Conservation (phyloP, 371 early-diverging fungal genomes). For the Nematocida displodere region DNA sequence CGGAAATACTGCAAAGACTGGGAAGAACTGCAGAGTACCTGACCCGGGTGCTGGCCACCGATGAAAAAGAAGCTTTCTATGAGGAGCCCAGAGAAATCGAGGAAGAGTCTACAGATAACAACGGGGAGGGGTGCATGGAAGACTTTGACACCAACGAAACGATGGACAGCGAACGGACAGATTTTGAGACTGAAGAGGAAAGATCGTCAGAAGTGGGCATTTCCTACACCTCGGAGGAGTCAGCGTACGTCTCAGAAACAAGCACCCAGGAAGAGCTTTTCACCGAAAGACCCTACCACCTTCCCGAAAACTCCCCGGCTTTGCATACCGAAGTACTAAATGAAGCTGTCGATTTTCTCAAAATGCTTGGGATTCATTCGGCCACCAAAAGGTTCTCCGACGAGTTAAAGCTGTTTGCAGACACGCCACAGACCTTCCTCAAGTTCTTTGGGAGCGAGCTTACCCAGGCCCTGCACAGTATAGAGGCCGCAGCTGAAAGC, state of each 20-base stretch:
- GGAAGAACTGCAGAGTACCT: conserved; percentile 17
- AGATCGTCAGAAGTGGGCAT: conserved; percentile 1
- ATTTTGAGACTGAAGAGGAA: conserved; percentile 17
- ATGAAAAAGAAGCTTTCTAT: conserved; percentile 41
- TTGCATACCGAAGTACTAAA: neutral
- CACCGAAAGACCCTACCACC: neutral
- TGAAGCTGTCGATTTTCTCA: neutral
- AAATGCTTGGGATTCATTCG: neutral
- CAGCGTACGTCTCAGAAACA: neutral
- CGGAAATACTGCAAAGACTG: neutral
- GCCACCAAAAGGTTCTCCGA: neutral
- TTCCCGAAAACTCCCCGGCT: neutral
- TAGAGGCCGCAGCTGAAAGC: neutral
- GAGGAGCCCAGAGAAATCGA: conserved; percentile 19
- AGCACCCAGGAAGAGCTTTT: neutral
- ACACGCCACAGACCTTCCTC: neutral
- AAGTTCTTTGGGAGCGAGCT: too few species aligned
- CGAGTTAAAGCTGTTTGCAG: neutral
- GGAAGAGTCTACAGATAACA: conserved; percentile 7
- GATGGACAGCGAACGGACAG: conserved; percentile 14
- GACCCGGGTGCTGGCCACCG: neutral
- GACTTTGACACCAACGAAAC: conserved; percentile 51
- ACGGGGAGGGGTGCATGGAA: conserved; percentile 38
- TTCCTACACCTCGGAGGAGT: conserved; percentile 4
- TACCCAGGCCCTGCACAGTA: neutral